Base-by-base conservation (phyloP, 1,139 yeast species). In the Yamadazyma dushanensis region DNA sequence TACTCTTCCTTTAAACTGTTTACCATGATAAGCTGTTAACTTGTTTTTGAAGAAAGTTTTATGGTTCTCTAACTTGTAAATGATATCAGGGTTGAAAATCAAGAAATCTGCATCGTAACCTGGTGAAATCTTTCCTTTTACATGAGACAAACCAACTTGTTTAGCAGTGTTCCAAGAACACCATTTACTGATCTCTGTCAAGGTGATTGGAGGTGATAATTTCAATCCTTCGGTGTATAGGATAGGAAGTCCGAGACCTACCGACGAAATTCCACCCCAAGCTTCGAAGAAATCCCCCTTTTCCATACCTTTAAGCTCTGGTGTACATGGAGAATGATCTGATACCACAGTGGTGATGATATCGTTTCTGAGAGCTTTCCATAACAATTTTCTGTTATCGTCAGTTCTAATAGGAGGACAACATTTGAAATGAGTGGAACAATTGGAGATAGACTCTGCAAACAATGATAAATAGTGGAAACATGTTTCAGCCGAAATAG, bases 211-310 rank as follows among this genome's bases (percentile, higher is more conserved):
- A 2, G 81, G 78, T 11, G 60, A 41, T 38, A 76, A 63, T 49
- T 76, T 72, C 36, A 63, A 61, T 7, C 90, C 89, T 50, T 83
- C 89, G 1, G 96, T 85, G 70, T 76, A 81, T 39, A 90, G 62
- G 29, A 89, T 73, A 0, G 95, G 85, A 36, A 90, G 71, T 0
- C 97, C 97, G 35, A 89, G 77, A 0, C 97, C 97, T 18, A 90
- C 94, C 2, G 96, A 85, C 2, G 95, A 76, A 34, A 90, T 88
- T n/a, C 97, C 97, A 32, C 97, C 97, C 97, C 97, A 90, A 2
- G 97, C 96, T 31, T 80, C 76, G 57, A 88, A 80, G 57, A 89
- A 90, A 56, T 90, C 95, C 32, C 97, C 97, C 39, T 78, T 73
- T 19, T 80, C 84, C 38, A 89, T 67, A 16, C 84, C 83, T 57